Evolutionary conservation across 2,329 filamentous ascomycete genomes (phyloP).

Genomic region (Stagonosporopsis vannaccii): DNA sequence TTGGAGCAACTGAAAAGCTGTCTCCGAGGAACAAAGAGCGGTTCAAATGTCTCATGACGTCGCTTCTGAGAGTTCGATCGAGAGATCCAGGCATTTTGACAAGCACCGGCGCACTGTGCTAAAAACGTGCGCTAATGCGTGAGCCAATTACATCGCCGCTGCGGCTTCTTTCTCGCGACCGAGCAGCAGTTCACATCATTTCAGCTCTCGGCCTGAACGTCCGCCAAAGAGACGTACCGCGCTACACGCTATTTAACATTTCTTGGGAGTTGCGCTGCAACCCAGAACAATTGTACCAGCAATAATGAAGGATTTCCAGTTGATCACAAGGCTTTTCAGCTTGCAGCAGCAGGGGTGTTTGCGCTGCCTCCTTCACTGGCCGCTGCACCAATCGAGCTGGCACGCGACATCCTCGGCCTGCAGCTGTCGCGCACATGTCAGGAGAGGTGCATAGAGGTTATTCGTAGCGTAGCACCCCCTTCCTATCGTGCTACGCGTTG

Average conservation of each 20-base stretch:
- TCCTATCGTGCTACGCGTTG: constrained; percentile 11
- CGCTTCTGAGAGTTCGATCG: constrained; percentile 13
- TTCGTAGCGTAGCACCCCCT: not conserved
- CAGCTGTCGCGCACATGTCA: constrained; percentile 10
- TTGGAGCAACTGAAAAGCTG: not conserved
- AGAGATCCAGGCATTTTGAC: constrained; percentile 26
- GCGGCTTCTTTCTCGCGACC: constrained; percentile 11
- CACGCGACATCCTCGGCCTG: constrained; percentile 13
- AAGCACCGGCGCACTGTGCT: constrained; percentile 16
- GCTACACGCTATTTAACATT: not conserved
- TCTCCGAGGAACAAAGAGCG: not conserved
- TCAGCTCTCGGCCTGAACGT: constrained; percentile 8
- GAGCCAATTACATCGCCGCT: constrained; percentile 22
- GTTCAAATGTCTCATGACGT: constrained; percentile 11
- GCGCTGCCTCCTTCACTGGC: constrained; percentile 12
- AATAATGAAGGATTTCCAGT: constrained; percentile 5
- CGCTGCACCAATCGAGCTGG: constrained; percentile 12
- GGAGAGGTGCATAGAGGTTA: constrained; percentile 11
- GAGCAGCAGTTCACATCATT: constrained; percentile 23
- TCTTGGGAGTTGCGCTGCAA: not conserved
- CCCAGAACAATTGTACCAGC: not conserved
- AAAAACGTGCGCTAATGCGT: constrained; percentile 15
- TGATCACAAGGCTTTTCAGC: constrained; percentile 18
- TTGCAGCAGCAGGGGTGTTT: constrained; percentile 14
- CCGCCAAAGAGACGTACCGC: constrained; percentile 9